phyloP scores from a whole-genome alignment of 352 stramenopile species.

The Aphanomyces astaci region DNA sequence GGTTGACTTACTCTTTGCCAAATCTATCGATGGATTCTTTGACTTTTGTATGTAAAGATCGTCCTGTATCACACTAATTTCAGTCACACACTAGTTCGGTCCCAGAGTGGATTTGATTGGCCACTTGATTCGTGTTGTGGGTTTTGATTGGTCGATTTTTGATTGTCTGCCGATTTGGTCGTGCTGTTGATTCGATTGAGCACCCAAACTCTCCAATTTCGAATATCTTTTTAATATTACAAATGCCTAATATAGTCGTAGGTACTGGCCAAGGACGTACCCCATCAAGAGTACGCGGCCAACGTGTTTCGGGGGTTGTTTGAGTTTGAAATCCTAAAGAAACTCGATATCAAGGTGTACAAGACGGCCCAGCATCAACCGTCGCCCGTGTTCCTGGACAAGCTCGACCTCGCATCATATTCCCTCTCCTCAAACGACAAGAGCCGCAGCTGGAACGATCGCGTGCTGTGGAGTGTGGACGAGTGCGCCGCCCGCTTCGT shows the following conservation, averaged over 20 bases:
- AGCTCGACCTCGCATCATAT: slow-evolving; percentile 39
- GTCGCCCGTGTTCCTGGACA: slow-evolving; percentile 55
- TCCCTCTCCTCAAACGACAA: slow-evolving; percentile 22
- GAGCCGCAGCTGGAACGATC: slow-evolving; percentile 58
- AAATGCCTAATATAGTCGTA: slow-evolving; percentile 11
- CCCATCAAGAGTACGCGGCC: slow-evolving; percentile 56
- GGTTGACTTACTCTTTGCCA: no score
- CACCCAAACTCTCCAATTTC: no score
- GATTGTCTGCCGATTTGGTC: no score
- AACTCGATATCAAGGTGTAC: slow-evolving; percentile 93
- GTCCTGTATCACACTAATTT: no score
- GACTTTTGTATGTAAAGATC: no score
- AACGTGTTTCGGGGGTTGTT: slow-evolving; percentile 88
- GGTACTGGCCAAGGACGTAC: slow-evolving; percentile 4
- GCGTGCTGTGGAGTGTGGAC: slow-evolving; percentile 77
- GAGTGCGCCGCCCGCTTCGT: slow-evolving; percentile 88
- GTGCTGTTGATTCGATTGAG: no score
- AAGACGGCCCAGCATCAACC: slow-evolving; percentile 91
- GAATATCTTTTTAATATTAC: no score
- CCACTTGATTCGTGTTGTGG: no score
- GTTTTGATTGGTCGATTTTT: no score
- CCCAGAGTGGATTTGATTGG: no score
- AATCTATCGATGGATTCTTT: no score
- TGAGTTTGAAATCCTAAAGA: slow-evolving; percentile 94
- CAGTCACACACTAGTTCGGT: no score